A percentile compares a stretch with the other conserved stretches of the same genome.
Evolutionary conservation across 2,329 filamentous ascomycete genomes (phyloP).

Genomic region (Sporothrix globosa): DNA sequence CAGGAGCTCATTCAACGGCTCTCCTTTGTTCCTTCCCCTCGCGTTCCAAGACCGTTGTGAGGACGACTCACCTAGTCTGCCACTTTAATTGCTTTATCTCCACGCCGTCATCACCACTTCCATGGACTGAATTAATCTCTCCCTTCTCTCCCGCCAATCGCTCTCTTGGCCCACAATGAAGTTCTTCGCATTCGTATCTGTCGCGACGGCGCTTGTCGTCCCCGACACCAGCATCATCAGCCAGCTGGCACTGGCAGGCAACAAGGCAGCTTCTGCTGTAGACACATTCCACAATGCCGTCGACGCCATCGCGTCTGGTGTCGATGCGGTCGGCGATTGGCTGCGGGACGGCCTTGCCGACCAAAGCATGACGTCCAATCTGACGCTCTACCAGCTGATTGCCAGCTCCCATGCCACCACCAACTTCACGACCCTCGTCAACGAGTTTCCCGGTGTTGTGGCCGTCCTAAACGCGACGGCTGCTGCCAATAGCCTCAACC

Average conservation of each 20-base stretch:
- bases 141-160: neutral
- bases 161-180: conserved; percentile 35
- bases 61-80: neutral
- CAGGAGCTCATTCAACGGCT: neutral
- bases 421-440: conserved; percentile 74
- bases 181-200: conserved; percentile 37
- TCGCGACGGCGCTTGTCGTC: conserved; percentile 38
- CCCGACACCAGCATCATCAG: conserved; percentile 34
- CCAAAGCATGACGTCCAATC: conserved; percentile 54
- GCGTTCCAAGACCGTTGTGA: neutral
- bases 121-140: conserved; percentile 5
- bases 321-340: conserved; percentile 34
- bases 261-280: neutral
- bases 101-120: neutral
- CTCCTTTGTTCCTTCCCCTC: neutral
- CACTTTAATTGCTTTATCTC: neutral
- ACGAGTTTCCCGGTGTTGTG: conserved; percentile 72
- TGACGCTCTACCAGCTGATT: conserved; percentile 81
- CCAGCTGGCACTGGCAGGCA: conserved; percentile 36
- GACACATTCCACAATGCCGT: conserved; percentile 29
- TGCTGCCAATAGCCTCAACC: conserved; percentile 54
- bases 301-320: conserved; percentile 31
- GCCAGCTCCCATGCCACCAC: conserved; percentile 74
- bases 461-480: conserved; percentile 72
- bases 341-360: conserved; percentile 28